These are phyloP conservation scores for Suillus tomentosus DNA, from an alignment of 768 basidiomycete genomes.

Conservation along the genomic window DNA sequence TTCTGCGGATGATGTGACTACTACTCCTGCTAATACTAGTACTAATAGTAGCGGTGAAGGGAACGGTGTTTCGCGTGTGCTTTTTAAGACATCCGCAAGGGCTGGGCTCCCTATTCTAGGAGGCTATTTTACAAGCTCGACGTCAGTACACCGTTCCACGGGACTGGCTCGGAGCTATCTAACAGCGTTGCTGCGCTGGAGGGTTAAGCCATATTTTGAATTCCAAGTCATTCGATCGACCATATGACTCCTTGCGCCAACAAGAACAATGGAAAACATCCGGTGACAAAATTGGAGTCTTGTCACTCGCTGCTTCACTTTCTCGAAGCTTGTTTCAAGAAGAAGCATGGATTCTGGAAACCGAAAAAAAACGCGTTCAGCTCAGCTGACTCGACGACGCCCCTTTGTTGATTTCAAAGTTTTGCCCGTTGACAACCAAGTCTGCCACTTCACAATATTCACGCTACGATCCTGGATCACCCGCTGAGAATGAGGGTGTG, in stretches of 20 bases:
- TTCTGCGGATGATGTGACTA: neutral
- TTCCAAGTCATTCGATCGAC: neutral
- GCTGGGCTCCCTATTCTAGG: neutral
- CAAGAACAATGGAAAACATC: neutral
- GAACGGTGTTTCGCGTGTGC: neutral
- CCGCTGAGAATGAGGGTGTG: conserved; percentile 1
- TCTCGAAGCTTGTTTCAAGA: neutral
- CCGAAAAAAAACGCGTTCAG: neutral
- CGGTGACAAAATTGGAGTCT: neutral
- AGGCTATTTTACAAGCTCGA: neutral
- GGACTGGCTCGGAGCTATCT: neutral
- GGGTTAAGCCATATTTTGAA: neutral
- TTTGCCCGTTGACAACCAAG: neutral
- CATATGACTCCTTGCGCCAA: neutral
- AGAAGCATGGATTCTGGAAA: neutral
- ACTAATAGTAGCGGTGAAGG: conserved; percentile 1
- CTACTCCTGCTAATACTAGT: neutral
- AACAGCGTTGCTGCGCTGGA: conserved; percentile 1
- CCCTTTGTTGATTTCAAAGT: neutral
- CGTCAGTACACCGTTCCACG: neutral
- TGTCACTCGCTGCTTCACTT: neutral
- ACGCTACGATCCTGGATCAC: conserved; percentile 3
- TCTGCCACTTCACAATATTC: neutral
- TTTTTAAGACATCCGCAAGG: too few relatives aligned
- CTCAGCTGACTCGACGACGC: neutral